Evolutionary conservation across 2,329 filamentous ascomycete species (phyloP).

Genomic region (Herpotrichia juniperi): DNA sequence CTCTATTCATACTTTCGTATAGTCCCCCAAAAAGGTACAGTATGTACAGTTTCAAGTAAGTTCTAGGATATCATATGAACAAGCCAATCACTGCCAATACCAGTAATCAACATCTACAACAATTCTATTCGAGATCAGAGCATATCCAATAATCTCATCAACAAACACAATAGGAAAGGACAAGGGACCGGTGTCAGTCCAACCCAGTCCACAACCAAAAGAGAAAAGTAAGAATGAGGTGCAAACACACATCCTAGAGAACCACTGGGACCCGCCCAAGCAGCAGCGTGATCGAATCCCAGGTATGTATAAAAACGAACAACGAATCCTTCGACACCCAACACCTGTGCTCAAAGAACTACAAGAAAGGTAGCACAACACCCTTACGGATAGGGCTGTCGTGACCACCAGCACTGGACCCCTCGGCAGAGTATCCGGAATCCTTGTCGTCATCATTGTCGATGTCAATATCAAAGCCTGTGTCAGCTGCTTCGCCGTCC

Average conservation of each 20-base stretch:
- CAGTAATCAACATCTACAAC: background rate
- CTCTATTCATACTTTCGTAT: background rate
- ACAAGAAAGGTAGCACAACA: slow-evolving; percentile 40
- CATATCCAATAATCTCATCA: background rate
- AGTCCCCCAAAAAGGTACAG: background rate
- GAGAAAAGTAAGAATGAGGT: slow-evolving; percentile 5
- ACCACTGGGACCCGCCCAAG: slow-evolving; percentile 40
- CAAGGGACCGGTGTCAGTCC: too few relatives aligned
- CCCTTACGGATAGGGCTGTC: slow-evolving; percentile 44
- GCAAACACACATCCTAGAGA: slow-evolving; percentile 10
- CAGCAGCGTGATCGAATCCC: slow-evolving; percentile 23
- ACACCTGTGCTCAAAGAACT: slow-evolving; percentile 3
- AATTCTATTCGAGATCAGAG: background rate
- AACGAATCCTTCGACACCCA: background rate
- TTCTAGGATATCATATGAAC: slow-evolving; percentile 20
- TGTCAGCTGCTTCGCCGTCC: slow-evolving; percentile 56
- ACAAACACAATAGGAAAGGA: slow-evolving; percentile 6
- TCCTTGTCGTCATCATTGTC: slow-evolving; percentile 68
- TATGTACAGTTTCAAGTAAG: slow-evolving; percentile 2
- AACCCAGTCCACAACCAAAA: too few relatives aligned
- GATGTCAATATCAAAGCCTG: slow-evolving; percentile 90
- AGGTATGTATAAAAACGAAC: slow-evolving; percentile 8
- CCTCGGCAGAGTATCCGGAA: slow-evolving; percentile 47
- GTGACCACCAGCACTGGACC: slow-evolving; percentile 40
- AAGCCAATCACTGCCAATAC: slow-evolving; percentile 1